Base-by-base conservation (phyloP, 1,284 basidiomycete species). In the Rhodotorula sp. region DNA sequence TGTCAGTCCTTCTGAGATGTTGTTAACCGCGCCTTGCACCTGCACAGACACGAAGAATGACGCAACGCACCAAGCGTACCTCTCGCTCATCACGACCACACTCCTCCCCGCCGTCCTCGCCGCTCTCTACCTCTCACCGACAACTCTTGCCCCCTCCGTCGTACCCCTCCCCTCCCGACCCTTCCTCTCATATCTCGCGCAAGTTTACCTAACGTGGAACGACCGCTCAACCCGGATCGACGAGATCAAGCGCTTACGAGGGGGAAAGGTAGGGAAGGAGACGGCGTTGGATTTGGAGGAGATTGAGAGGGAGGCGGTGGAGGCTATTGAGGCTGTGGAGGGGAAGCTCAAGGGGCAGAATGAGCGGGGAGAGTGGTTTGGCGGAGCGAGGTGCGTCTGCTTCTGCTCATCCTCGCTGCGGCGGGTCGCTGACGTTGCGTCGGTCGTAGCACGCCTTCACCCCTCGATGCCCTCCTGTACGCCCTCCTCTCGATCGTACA, bases 101-200 rank as follows among this genome's bases (percentile, higher is more conserved):
- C 62, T 74, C 48, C 56, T 74, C 7, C 72, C 72, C 39, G 72
- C 72, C 51, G 62, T 71, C 47, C 61, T 74, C 46, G 49, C 64
- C 22, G 58, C 72, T 1, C 44, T 74, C 9, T 74, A 74, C 62
- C 70, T 74, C 48, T 53, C 67, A 17, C 59, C 70, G 0, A 1
- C 60, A n/a, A 27, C 58, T 10, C 29, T 68, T 20, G 32, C 51
- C 5, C 66, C 59, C 2, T 20, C 51, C 36, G 64, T 69, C 59
- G 46, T 64, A 19, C 67, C 69, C 2, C 0, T 7, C 5, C 22
- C 22, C 0, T 13, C n/a, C 1, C 52, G 59, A 0, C 70, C 72
- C 0, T 29, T 65, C 49, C 59, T 74, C 8, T 58, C 64, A 3
- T 8, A 36, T 0, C 15, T 64, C 22, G 69, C 63, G 0, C 49